Conservation (phyloP, 176 grass and related monocot genomes). For the Aegilops sharonensis region DNA sequence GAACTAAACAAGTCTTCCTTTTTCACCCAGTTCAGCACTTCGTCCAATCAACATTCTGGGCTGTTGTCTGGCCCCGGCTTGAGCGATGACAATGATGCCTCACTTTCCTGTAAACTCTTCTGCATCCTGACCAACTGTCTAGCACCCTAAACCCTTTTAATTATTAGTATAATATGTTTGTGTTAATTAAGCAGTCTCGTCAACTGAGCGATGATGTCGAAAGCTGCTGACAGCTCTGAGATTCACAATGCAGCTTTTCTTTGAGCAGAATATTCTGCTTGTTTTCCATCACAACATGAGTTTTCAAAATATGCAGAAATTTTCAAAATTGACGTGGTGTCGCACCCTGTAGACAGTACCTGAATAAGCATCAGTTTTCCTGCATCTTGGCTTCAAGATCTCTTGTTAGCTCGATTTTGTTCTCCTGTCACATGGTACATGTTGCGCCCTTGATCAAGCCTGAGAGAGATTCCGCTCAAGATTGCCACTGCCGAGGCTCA, state of each 20-base stretch:
- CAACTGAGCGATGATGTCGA: neutral
- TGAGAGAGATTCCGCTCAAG: neutral
- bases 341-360: constrained; percentile 22
- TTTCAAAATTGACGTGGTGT: constrained; percentile 4
- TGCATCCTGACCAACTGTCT: constrained; percentile 21
- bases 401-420: neutral
- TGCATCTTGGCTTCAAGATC: neutral
- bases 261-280: neutral
- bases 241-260: neutral
- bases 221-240: neutral
- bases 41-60: too few species aligned
- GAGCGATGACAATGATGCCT: neutral
- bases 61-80: neutral
- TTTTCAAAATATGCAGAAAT: neutral
- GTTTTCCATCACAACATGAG: too few species aligned
- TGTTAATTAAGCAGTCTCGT: neutral
- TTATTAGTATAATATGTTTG: too few species aligned
- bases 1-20: too few species aligned
- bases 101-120: neutral
- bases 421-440: neutral
- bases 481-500: neutral
- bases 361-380: neutral
- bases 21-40: neutral
- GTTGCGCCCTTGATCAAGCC: neutral
- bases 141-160: too few species aligned